Evolutionary conservation across 192 early-diverging fungal genomes (phyloP).

Genomic region (Coemansia sp.): DNA sequence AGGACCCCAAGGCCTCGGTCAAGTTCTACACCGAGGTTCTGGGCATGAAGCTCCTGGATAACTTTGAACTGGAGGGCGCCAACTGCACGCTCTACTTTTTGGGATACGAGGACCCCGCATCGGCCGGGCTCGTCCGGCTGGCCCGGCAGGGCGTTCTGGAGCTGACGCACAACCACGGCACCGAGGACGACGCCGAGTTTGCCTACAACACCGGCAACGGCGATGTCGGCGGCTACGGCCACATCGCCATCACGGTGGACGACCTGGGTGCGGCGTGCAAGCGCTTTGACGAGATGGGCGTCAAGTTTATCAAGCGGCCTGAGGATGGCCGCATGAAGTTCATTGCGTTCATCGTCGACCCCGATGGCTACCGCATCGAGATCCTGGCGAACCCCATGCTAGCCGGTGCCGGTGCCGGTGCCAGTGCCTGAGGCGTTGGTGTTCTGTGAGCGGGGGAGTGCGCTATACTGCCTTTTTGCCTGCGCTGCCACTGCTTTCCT

Average conservation of each 20-base stretch:
- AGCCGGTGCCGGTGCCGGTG: too few species aligned
- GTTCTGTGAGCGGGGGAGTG: too few species aligned
- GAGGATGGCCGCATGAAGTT: slow-evolving; percentile 74
- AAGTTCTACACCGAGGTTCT: slow-evolving; percentile 72
- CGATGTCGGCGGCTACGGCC: slow-evolving; percentile 74
- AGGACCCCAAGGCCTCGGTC: slow-evolving; percentile 71
- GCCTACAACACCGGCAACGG: slow-evolving; percentile 69
- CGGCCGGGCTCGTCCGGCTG: slow-evolving; percentile 50
- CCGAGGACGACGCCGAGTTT: slow-evolving; percentile 62
- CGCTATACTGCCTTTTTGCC: too few species aligned
- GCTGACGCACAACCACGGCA: slow-evolving; percentile 85
- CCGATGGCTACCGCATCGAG: slow-evolving; percentile 84
- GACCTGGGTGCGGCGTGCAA: slow-evolving; percentile 72
- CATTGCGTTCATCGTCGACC: slow-evolving; percentile 81
- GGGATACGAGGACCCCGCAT: slow-evolving; percentile 58
- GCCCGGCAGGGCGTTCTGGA: slow-evolving; percentile 70
- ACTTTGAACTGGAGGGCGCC: slow-evolving; percentile 25
- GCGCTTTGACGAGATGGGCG: slow-evolving; percentile 66
- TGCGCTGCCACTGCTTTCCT: too few species aligned
- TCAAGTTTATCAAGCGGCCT: slow-evolving; percentile 72
- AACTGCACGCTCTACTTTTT: slow-evolving; percentile 74
- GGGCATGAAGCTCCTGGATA: slow-evolving; percentile 64
- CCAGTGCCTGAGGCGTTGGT: too few species aligned
- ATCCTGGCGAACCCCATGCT: slow-evolving; percentile 47
- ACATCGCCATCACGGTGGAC: slow-evolving; percentile 78